phyloP scores from a whole-genome alignment of 345 rosid genomes.

The Conringia planisiliqua region DNA sequence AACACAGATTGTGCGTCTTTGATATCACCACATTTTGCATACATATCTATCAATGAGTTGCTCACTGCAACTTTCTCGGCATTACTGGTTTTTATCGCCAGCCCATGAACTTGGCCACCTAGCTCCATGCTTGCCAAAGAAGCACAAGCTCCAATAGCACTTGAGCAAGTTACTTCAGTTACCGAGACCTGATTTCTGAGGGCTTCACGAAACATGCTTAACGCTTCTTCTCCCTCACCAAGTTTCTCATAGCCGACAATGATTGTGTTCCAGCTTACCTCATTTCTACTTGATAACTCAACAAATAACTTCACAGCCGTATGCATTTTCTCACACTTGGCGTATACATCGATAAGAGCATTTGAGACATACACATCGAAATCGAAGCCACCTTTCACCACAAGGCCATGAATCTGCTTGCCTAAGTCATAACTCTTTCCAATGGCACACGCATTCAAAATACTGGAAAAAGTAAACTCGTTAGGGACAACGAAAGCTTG shows the following conservation, averaged over 20 bases:
- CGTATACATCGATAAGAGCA: conserved; percentile 77
- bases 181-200: conserved; percentile 45
- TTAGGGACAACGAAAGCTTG: conserved; percentile 57
- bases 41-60: conserved; percentile 88
- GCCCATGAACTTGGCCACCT: conserved; percentile 68
- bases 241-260: conserved; percentile 66
- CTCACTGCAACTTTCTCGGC: conserved; percentile 49
- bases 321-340: conserved; percentile 71
- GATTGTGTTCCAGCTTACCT: conserved; percentile 81
- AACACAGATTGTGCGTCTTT: conserved; percentile 56
- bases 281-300: conserved; percentile 45
- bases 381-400: conserved; percentile 51
- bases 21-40: conserved; percentile 86
- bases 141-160: conserved; percentile 72
- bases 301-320: conserved; percentile 54
- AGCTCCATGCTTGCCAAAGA: conserved; percentile 69
- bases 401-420: conserved; percentile 61
- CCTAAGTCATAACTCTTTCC: conserved; percentile 49
- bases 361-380: conserved; percentile 61
- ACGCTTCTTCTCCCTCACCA: conserved; percentile 57
- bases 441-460: conserved; percentile 66
- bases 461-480: conserved; percentile 71
- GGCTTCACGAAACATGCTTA: conserved; percentile 57
- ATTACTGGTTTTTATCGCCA: conserved; percentile 54
- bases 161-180: conserved; percentile 82